Percentiles rank a stretch among this genome's conserved stretches.
These are phyloP conservation scores for Larix kaempferi DNA, from an alignment of 75 land plant genomes.

Conservation along the genomic window DNA sequence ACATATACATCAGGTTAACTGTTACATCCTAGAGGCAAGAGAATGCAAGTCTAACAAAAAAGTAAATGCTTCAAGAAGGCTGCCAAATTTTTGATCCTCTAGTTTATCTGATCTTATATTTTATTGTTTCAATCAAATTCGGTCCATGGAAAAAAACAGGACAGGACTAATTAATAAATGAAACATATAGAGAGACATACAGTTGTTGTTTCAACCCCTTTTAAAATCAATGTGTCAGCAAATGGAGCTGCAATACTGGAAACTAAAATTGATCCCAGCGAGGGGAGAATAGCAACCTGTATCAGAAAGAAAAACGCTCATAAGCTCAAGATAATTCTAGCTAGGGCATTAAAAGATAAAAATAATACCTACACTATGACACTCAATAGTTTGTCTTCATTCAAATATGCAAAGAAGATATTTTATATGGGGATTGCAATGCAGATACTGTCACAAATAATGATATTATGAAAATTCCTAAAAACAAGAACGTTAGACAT, in stretches of 20 bases:
- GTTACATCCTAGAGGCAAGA: background rate
- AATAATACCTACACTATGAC: background rate
- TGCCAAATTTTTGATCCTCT: background rate
- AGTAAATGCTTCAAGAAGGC: background rate
- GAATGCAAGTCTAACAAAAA: background rate
- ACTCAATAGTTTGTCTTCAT: background rate
- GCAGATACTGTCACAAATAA: background rate
- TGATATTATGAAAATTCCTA: background rate
- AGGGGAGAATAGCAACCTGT: slow-evolving; percentile 90
- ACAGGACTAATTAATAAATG: background rate
- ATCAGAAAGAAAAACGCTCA: background rate
- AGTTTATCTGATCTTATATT: background rate
- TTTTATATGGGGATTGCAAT: background rate
- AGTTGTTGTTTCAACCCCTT: slow-evolving; percentile 72
- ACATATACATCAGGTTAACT: background rate
- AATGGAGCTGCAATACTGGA: slow-evolving; percentile 76
- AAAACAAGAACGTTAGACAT: background rate
- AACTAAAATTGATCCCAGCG: slow-evolving; percentile 80
- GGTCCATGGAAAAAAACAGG: background rate
- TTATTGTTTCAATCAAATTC: background rate
- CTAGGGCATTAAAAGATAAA: background rate
- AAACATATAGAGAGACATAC: slow-evolving; percentile 33
- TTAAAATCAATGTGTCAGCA: slow-evolving; percentile 85
- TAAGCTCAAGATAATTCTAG: slow-evolving; percentile 5
- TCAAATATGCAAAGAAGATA: background rate